Base-by-base conservation (phyloP, 2,329 filamentous ascomycete genomes). In the Parasarocladium wereldwijsianum region DNA sequence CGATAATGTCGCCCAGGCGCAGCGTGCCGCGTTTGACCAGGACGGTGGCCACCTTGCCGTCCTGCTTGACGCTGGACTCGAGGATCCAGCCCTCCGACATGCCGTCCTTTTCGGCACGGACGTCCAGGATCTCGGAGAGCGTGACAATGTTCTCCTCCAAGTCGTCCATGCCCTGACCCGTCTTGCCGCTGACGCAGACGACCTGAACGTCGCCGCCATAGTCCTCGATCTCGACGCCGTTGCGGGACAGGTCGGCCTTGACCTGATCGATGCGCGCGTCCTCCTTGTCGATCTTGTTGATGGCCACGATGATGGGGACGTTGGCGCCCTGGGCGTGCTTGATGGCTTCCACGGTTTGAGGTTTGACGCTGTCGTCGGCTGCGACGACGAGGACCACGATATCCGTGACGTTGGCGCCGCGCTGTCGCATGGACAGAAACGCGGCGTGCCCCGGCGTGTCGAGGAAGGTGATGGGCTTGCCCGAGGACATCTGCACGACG, bases 401-500 rank as follows among this genome's bases (percentile, higher is more conserved):
- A 49, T 98, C 90, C 0, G 92, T 98, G 28, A 96, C 85, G 37
- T 87, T 84, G 18, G 90, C 92, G 38, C 90, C 92, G 41, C 90
- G 77, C 49, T 93, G 83, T 18, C 90, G 78, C 90, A 98, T 98
- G 22, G 78, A 81, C 40, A 96, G 58, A 54, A 98, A 98, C 1
- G 90, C 92, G 17, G 87, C 84, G 56, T 98, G 90, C 2, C 90
- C 90, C 2, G 90, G 90, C 0, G 90, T 98, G 48, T 98, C 90
- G 17, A 98, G 65, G 60, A 98, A 98, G 0, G 92, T 98, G 41
- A 98, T 93, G 21, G 74, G 72, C 52, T 87, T 92, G 24, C 86
- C 86, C 5, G 74, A 76, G 4, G 82, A 76, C 64, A 98, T 75
- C 12, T 71, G 71, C 2, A 98, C 90, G 6, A 85, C 85, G 58